Conservation (phyloP, 2,329 filamentous ascomycete species). For the Zasmidium angulare region DNA sequence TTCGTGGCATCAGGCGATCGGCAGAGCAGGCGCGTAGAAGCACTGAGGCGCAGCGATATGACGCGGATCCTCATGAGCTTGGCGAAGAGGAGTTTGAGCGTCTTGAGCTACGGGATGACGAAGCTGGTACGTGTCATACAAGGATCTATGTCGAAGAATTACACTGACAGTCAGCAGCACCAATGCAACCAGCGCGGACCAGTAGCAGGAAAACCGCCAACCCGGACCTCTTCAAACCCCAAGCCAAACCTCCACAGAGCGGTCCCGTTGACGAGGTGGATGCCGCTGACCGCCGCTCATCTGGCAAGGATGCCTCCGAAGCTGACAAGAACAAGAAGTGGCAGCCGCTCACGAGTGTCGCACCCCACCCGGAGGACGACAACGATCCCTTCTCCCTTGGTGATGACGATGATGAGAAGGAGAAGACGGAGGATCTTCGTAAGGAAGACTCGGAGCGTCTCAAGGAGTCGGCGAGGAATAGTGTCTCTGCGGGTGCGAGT, state of each 20-base stretch:
- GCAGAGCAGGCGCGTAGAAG: conserved; percentile 56
- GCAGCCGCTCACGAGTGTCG: conserved; percentile 86
- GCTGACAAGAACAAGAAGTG: conserved; percentile 82
- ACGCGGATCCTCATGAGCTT: conserved; percentile 87
- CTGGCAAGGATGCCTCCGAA: conserved; percentile 17
- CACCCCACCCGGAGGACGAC: conserved; percentile 80
- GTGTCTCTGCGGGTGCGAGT: conserved; percentile 58
- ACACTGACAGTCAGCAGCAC: conserved; percentile 44
- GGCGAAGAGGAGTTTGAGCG: conserved; percentile 77
- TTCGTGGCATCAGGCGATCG: conserved; percentile 38
- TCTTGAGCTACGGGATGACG: conserved; percentile 62
- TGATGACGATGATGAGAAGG: conserved; percentile 71
- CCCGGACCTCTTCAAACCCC: conserved; percentile 76
- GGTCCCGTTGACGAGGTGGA: conserved; percentile 77
- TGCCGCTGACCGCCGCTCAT: conserved; percentile 60
- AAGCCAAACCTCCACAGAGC: conserved; percentile 54
- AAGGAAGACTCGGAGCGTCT: conserved; percentile 53
- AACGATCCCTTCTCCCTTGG: conserved; percentile 96
- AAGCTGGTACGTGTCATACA: conserved; percentile 45
- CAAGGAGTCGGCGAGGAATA: conserved; percentile 49
- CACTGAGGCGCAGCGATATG: conserved; percentile 86
- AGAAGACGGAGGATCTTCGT: conserved; percentile 64
- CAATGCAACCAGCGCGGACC: conserved; percentile 48
- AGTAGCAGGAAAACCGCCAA: conserved; percentile 70
- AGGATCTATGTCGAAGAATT: background rate